Base-by-base conservation (phyloP, 345 rosid genomes). In the Lumnitzera littorea region DNA sequence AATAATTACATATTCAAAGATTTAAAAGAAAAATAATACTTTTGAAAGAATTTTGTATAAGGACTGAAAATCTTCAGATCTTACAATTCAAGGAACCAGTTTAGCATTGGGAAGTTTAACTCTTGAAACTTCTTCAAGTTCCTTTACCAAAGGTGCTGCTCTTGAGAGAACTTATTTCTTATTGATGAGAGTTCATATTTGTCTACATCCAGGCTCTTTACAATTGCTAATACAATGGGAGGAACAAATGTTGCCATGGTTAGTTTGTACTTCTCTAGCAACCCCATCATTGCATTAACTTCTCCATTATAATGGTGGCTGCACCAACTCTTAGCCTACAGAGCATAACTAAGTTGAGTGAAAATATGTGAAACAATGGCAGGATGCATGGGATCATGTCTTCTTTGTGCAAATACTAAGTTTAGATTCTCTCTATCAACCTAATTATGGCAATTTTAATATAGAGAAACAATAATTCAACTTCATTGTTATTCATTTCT, bases 401-500 rank as follows among this genome's bases (percentile, higher is more conserved):
- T 20, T 84, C 82, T 0, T 68, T 76, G 60, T 78, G 76, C 56
- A 86, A 80, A 57, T 88, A 88, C 15, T n/a, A 94, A 70, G 64
- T 94, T 94, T 0, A 97, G 96, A 52, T 94, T 94, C 46, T 94
- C 99, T 10, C 99, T 97, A 62, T 94, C 97, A 4, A 90, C 95
- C 56, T 85, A 27, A 27, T 27, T 27, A 27, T 27, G 4, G 4
- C 2, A 27, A 27, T 27, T 27, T 27, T n/a, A n/a, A n/a, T n/a
- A n/a, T 2, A 4, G 29, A 27, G 4, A 4, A 27, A 27, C 4
- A 27, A 27, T 27, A 27, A 27, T 27, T 27, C 4, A 27, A 27
- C 29, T 27, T 27, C 4, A 27, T 27, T 27, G 4, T 27, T 27
- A 27, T 27, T 27, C 29, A 27, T 27, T 27, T 27, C 29, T 2